phyloP scores from a whole-genome alignment of 148 eudicot species.

The Diospyros kaki region DNA sequence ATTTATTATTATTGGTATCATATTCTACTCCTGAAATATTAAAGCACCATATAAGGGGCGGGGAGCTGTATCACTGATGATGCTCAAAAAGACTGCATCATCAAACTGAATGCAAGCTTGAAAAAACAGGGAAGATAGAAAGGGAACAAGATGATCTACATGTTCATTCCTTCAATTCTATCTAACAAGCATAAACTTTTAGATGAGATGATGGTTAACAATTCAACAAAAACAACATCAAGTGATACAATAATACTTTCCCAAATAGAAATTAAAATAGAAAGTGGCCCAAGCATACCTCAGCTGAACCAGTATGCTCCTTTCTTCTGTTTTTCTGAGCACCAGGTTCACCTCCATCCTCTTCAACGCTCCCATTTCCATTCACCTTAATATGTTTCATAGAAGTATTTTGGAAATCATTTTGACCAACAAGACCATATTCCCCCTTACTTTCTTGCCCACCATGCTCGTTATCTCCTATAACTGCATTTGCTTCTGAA shows the following conservation, averaged over 20 bases:
- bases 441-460: slow-evolving; percentile 13
- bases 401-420: slow-evolving; percentile 18
- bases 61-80: background rate
- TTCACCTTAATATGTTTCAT: slow-evolving; percentile 14
- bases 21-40: background rate
- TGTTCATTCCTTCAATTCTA: too few relatives aligned
- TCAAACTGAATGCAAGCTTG: background rate
- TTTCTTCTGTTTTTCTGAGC: slow-evolving; percentile 26
- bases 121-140: background rate
- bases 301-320: slow-evolving; percentile 47
- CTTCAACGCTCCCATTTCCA: slow-evolving; percentile 27
- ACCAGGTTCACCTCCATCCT: slow-evolving; percentile 29
- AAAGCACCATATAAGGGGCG: background rate
- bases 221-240: background rate
- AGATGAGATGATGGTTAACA: too few relatives aligned
- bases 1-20: background rate
- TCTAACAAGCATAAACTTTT: too few relatives aligned
- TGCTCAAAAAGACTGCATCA: background rate
- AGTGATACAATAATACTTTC: background rate
- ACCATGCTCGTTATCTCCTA: background rate
- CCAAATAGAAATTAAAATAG: background rate
- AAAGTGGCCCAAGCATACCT: slow-evolving; percentile 38
- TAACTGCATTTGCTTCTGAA: slow-evolving; percentile 9
- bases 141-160: background rate
- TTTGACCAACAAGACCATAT: slow-evolving; percentile 11